phyloP scores from a whole-genome alignment of 495 filamentous ascomycete genomes.

The Penicillium egyptiacum region DNA sequence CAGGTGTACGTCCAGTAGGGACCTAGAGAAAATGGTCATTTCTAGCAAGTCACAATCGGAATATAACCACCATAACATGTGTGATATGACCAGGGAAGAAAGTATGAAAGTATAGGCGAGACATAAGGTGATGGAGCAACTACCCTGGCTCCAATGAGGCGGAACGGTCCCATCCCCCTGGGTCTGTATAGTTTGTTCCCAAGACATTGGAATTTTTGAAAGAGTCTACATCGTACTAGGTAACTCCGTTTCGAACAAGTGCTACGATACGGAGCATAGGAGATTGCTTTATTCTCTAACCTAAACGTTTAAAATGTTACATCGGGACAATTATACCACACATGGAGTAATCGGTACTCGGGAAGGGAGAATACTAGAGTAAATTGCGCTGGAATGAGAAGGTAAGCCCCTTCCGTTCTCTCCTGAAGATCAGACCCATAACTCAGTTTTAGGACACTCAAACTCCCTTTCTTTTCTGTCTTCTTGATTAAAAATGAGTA shows the following conservation, averaged over 20 bases:
- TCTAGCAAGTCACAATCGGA: background rate
- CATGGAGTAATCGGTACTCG: background rate
- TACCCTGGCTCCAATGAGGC: conserved; percentile 21
- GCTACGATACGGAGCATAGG: background rate
- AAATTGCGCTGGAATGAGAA: conserved; percentile 19
- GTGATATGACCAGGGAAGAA: background rate
- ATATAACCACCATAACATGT: background rate
- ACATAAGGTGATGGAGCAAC: conserved; percentile 2
- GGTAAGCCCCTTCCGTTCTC: conserved; percentile 20
- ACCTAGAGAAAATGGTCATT: background rate
- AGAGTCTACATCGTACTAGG: background rate
- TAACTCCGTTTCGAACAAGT: background rate
- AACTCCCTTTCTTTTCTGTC: background rate
- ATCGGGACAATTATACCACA: background rate
- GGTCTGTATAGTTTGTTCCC: conserved; percentile 7
- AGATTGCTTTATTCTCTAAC: background rate
- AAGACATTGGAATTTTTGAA: background rate
- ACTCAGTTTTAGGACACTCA: background rate
- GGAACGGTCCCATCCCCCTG: conserved; percentile 31
- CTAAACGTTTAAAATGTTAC: background rate
- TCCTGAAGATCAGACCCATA: conserved; percentile 28
- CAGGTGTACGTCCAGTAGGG: background rate
- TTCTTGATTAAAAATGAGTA: background rate
- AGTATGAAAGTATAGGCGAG: background rate
- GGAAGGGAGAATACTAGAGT: background rate